Percentiles rank a stretch among this genome's conserved stretches.
Evolutionary conservation across 2,329 filamentous ascomycete genomes (phyloP).

Genomic region (Huntiella omanensis): DNA sequence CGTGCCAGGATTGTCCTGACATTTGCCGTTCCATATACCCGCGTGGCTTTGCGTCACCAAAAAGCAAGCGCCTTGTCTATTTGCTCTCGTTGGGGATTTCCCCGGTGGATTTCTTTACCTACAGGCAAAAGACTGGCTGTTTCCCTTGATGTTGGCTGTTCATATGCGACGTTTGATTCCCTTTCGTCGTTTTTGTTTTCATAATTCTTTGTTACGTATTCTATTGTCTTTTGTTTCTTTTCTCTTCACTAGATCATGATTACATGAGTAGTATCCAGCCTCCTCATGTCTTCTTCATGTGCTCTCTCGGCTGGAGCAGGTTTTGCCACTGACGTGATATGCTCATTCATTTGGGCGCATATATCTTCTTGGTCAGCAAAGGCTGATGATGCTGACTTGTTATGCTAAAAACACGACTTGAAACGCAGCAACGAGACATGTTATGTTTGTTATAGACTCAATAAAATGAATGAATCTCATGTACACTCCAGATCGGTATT

Average conservation of each 20-base stretch:
- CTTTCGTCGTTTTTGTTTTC: not conserved
- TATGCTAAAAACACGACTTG: not conserved
- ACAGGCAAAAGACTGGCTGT: not conserved
- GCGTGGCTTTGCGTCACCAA: not conserved
- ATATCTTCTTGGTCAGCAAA: too few relatives aligned
- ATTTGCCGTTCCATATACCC: not conserved
- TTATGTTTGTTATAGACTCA: slow-evolving; percentile 5
- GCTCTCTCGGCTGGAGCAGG: too few relatives aligned
- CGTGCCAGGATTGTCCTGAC: not conserved
- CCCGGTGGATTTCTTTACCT: not conserved
- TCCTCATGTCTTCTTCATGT: too few relatives aligned
- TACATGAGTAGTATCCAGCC: too few relatives aligned
- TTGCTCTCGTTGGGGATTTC: not conserved
- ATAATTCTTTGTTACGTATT: not conserved
- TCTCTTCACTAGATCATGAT: not conserved
- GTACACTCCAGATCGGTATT: not conserved
- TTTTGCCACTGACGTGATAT: too few relatives aligned
- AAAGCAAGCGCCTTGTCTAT: not conserved
- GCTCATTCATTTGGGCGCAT: too few relatives aligned
- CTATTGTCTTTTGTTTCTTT: not conserved
- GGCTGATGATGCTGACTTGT: not conserved
- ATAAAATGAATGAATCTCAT: not conserved
- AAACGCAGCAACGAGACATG: not conserved
- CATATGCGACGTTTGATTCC: not conserved
- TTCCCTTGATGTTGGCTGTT: not conserved